These are phyloP conservation scores for Echria macrotheca DNA, from an alignment of 495 filamentous ascomycete genomes.

Conservation along the genomic window DNA sequence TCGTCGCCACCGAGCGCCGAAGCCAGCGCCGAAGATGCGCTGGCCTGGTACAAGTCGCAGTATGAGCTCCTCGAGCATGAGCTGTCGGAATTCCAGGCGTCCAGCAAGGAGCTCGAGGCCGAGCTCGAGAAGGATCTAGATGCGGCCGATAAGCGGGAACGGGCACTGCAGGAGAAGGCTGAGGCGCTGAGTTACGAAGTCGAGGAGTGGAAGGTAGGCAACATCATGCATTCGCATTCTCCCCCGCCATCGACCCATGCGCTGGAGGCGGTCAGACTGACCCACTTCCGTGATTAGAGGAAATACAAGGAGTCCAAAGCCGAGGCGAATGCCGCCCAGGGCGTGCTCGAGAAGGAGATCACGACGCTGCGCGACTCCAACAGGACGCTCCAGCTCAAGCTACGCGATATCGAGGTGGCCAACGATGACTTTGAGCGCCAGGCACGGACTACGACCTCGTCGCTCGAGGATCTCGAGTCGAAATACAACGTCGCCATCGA, in stretches of 20 bases:
- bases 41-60: slow-evolving; percentile 91
- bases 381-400: slow-evolving; percentile 69
- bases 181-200: slow-evolving; percentile 81
- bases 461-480: slow-evolving; percentile 91
- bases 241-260: neutral
- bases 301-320: slow-evolving; percentile 95
- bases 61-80: slow-evolving; percentile 91
- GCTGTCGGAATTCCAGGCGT: slow-evolving; percentile 88
- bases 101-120: slow-evolving; percentile 86
- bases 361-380: slow-evolving; percentile 81
- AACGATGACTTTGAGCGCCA: slow-evolving; percentile 98
- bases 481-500: slow-evolving; percentile 96
- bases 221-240: neutral
- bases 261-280: slow-evolving; percentile 15
- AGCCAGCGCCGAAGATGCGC: slow-evolving; percentile 60
- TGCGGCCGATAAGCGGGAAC: slow-evolving; percentile 87
- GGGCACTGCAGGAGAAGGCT: slow-evolving; percentile 76
- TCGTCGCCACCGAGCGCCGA: slow-evolving; percentile 56
- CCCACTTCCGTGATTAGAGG: slow-evolving; percentile 47
- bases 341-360: slow-evolving; percentile 88
- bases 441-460: slow-evolving; percentile 87
- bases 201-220: slow-evolving; percentile 93
- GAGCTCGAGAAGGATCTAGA: slow-evolving; percentile 97
- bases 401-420: slow-evolving; percentile 93
- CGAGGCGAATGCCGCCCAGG: slow-evolving; percentile 78